phyloP scores from a whole-genome alignment of 208 protist genomes.

The Leishmania mexicana region DNA sequence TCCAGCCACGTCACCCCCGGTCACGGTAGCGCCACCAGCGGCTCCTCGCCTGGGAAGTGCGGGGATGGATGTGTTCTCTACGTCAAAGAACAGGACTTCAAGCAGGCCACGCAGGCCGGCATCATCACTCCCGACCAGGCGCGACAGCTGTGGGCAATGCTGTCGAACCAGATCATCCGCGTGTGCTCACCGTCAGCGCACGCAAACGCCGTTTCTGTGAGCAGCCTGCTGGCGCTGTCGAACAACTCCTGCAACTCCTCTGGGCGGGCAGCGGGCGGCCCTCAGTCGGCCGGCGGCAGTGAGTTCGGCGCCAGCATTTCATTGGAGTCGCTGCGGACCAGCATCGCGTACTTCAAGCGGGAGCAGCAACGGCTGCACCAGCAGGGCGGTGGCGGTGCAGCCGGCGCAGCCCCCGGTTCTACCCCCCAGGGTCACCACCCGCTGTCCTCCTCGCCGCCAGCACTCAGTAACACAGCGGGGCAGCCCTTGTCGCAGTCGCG shows the following conservation, averaged over 20 bases:
- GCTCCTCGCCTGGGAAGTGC: not conserved
- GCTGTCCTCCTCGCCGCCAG: constrained; percentile 6
- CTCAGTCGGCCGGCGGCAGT: not conserved
- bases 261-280: constrained; percentile 2
- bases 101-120: constrained; percentile 62
- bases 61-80: constrained; percentile 40
- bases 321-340: constrained; percentile 65
- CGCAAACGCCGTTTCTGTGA: constrained; percentile 34
- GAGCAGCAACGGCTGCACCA: constrained; percentile 51
- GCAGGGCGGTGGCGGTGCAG: constrained; percentile 9
- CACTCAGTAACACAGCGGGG: not conserved
- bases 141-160: constrained; percentile 87
- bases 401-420: not conserved
- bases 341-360: constrained; percentile 77
- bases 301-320: constrained; percentile 67
- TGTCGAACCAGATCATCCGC: constrained; percentile 78
- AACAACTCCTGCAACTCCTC: constrained; percentile 19
- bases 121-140: constrained; percentile 88
- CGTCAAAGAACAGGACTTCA: constrained; percentile 76
- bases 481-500: not conserved
- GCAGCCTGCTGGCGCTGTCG: constrained; percentile 50
- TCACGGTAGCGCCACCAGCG: not conserved
- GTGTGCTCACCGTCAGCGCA: constrained; percentile 36
- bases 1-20: constrained; percentile 7
- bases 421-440: not conserved